These are phyloP conservation scores for Beauveria medogensis DNA, from an alignment of 2,329 filamentous ascomycete species.

Conservation along the genomic window DNA sequence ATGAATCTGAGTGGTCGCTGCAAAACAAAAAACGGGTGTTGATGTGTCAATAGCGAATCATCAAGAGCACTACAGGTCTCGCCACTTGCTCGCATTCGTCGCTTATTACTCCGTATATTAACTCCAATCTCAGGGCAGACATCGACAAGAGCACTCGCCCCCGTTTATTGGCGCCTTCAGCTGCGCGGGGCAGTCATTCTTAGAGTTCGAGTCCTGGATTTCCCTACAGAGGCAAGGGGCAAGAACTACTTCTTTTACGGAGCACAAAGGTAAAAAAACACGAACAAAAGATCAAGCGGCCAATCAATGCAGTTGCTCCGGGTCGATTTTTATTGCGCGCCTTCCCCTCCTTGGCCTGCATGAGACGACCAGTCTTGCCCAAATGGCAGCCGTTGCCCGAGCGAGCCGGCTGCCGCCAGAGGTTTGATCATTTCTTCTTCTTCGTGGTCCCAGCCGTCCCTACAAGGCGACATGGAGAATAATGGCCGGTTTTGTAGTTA, in stretches of 20 bases:
- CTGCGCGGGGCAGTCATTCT: not conserved
- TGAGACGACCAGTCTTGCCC: not conserved
- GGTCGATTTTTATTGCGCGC: no score
- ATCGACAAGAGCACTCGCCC: not conserved
- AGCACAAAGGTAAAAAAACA: not conserved
- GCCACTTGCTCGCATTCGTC: not conserved
- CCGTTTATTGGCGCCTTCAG: not conserved
- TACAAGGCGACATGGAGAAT: not conserved
- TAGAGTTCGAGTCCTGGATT: not conserved
- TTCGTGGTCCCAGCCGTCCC: not conserved
- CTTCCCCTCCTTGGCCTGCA: not conserved
- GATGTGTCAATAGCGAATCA: not conserved
- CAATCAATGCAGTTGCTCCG: not conserved
- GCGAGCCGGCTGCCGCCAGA: not conserved
- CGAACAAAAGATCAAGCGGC: not conserved
- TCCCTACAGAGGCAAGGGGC: no score
- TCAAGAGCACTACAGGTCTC: not conserved
- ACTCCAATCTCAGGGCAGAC: not conserved
- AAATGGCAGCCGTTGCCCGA: not conserved
- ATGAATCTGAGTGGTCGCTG: not conserved
- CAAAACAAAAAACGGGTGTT: not conserved
- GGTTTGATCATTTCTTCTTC: not conserved
- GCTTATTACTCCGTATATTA: not conserved
- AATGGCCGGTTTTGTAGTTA: not conserved
- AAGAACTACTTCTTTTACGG: no score